phyloP scores from a whole-genome alignment of 169 alveolate species.

The Neospora caninum region DNA sequence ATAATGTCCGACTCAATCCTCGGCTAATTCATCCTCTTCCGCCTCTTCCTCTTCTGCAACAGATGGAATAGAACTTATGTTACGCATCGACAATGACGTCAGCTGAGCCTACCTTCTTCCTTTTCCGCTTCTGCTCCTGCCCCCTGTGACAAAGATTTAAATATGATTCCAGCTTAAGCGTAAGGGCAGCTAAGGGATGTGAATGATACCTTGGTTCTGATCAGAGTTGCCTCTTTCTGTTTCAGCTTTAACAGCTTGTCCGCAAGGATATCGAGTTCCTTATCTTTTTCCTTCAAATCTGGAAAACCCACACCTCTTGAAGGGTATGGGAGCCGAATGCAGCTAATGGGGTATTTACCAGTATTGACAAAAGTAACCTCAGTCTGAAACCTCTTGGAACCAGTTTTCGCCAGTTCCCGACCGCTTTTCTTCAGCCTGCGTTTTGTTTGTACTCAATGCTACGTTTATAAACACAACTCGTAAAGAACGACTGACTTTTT shows the following conservation, averaged over 20 bases:
- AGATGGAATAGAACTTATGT: background rate
- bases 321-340: background rate
- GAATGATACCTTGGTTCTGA: conserved; percentile 5
- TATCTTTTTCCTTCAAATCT: conserved; percentile 62
- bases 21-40: conserved; percentile 22
- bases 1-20: background rate
- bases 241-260: conserved; percentile 58
- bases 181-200: background rate
- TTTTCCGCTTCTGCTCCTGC: background rate
- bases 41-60: conserved; percentile 21
- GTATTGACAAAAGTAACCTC: conserved; percentile 56
- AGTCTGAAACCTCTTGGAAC: conserved; percentile 28
- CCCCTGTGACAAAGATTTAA: background rate
- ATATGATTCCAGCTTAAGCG: background rate
- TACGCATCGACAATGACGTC: background rate
- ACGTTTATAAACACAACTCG: background rate
- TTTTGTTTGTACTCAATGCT: background rate
- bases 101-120: background rate
- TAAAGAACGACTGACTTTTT: conserved; percentile 32
- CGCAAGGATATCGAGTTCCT: conserved; percentile 59
- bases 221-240: conserved; percentile 41
- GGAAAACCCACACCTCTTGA: background rate
- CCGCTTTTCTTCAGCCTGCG: conserved; percentile 56
- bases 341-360: conserved; percentile 17
- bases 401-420: conserved; percentile 55